Evolutionary conservation across 1,284 basidiomycete genomes (phyloP).

Genomic region (Cryptococcus sp.): DNA sequence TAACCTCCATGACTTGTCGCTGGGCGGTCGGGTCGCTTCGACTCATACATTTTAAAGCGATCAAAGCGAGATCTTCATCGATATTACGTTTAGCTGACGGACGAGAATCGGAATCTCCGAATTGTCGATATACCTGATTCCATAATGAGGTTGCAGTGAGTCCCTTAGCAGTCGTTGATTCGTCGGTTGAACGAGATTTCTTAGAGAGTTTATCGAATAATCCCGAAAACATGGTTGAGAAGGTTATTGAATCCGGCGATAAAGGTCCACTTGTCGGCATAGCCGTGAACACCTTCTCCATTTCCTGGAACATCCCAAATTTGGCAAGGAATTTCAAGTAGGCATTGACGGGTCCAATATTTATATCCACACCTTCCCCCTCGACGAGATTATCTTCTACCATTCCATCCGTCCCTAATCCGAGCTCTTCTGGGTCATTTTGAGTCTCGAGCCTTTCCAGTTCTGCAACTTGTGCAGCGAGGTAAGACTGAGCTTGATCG

Average conservation of each 20-base stretch:
- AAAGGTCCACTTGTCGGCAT: slow-evolving; percentile 33
- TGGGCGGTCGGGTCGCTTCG: background rate
- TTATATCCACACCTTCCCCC: slow-evolving; percentile 16
- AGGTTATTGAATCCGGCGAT: slow-evolving; percentile 37
- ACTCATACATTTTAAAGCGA: slow-evolving; percentile 6
- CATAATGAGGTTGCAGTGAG: background rate
- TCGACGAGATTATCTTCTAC: background rate
- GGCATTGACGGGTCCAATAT: slow-evolving; percentile 35
- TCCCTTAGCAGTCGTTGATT: no score
- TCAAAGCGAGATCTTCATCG: slow-evolving; percentile 10
- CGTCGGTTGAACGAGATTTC: background rate
- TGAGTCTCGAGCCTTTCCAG: background rate
- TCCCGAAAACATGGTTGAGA: slow-evolving; percentile 33
- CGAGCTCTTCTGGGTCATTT: background rate
- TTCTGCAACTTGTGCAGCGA: slow-evolving; percentile 8
- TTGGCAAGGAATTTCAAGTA: slow-evolving; percentile 43
- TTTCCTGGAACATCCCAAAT: slow-evolving; percentile 35
- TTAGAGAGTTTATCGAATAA: background rate
- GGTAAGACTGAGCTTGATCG: slow-evolving; percentile 32
- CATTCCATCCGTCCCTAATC: background rate
- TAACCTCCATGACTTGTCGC: background rate
- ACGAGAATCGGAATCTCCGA: background rate
- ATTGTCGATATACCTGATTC: background rate
- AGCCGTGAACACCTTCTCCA: slow-evolving; percentile 32
- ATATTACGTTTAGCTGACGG: background rate